phyloP scores from a whole-genome alignment of 2,329 filamentous ascomycete species.

The Pyrenochaeta sp. region DNA sequence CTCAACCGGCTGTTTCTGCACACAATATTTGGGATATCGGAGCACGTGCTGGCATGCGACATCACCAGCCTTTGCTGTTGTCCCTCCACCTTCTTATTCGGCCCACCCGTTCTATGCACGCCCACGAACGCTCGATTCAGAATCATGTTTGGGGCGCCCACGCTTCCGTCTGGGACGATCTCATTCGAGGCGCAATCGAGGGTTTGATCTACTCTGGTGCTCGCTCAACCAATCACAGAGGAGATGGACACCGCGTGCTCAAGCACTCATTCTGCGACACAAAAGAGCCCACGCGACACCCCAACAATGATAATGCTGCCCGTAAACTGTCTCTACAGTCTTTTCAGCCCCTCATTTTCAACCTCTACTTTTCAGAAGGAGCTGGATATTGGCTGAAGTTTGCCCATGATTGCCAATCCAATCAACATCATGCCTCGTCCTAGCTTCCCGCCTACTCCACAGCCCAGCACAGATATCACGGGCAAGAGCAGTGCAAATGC shows the following conservation, averaged over 20 bases:
- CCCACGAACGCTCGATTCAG: constrained; percentile 16
- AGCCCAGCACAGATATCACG: constrained; percentile 80
- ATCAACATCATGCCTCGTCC: constrained; percentile 68
- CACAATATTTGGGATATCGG: background rate
- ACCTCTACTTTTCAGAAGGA: constrained; percentile 5
- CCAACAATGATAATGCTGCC: constrained; percentile 30
- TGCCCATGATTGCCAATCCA: constrained; percentile 26
- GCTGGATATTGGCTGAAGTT: constrained; percentile 14
- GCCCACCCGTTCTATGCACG: constrained; percentile 24
- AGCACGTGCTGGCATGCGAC: constrained; percentile 24
- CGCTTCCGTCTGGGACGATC: constrained; percentile 31
- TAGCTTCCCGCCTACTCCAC: constrained; percentile 76
- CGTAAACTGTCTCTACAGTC: constrained; percentile 11
- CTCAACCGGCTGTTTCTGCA: background rate
- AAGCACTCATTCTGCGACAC: constrained; percentile 28
- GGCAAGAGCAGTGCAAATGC: constrained; percentile 73
- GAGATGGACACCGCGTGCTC: constrained; percentile 26
- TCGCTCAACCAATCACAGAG: constrained; percentile 28
- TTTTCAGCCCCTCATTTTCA: constrained; percentile 16
- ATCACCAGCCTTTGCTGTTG: constrained; percentile 9
- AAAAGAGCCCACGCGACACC: constrained; percentile 42
- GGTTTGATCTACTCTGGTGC: constrained; percentile 6
- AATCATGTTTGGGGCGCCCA: constrained; percentile 27
- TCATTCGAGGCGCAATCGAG: constrained; percentile 35
- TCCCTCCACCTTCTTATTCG: constrained; percentile 1